Conservation (phyloP, 768 basidiomycete genomes). For the Tephrocybe rancida region DNA sequence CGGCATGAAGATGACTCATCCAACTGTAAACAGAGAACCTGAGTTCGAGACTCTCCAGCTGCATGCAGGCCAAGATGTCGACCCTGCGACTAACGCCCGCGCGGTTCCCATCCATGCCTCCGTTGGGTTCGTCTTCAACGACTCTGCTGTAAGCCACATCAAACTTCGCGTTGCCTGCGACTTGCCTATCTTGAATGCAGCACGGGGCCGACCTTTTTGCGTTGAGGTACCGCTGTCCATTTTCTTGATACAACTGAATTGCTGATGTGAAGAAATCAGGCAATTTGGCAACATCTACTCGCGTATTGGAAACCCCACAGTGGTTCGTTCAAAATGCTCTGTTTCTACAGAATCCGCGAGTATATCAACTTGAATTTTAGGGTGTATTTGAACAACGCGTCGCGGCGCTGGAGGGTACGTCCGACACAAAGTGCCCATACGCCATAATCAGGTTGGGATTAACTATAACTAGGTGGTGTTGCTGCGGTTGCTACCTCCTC, state of each 20-base stretch:
- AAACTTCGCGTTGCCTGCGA: conserved; percentile 51
- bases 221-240: background rate
- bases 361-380: background rate
- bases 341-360: background rate
- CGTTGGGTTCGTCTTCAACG: conserved; percentile 47
- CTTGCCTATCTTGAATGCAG: background rate
- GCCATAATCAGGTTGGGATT: background rate
- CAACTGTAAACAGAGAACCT: conserved; percentile 41
- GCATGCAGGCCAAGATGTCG: conserved; percentile 71
- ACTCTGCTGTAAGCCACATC: conserved; percentile 19
- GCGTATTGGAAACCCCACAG: conserved; percentile 69
- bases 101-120: conserved; percentile 79
- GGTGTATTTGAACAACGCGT: conserved; percentile 81
- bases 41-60: conserved; percentile 82
- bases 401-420: conserved; percentile 69
- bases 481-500: conserved; percentile 76
- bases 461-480: conserved; percentile 45
- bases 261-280: no score
- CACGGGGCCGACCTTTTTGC: conserved; percentile 2
- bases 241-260: background rate
- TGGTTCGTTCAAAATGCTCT: conserved; percentile 20
- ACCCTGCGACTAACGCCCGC: conserved; percentile 67
- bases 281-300: conserved; percentile 43
- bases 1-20: background rate
- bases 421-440: background rate